Evolutionary conservation across 129 eudicot species (phyloP).

Genomic region (Logfia minima): DNA sequence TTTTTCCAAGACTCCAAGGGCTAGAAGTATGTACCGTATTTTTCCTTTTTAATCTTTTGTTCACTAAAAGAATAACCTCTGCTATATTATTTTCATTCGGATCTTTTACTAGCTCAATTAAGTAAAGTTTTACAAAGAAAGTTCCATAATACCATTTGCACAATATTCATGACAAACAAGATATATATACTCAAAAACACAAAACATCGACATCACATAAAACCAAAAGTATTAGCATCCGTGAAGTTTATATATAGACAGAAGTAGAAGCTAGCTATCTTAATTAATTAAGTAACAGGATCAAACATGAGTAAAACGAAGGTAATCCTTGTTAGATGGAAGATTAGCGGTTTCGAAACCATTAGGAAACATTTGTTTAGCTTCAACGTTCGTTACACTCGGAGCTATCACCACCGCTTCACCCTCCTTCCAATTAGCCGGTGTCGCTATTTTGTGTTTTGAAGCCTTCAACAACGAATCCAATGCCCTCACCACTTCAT

Average conservation of each 20-base stretch:
- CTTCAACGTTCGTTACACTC: slow-evolving; percentile 53
- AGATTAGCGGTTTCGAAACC: slow-evolving; percentile 51
- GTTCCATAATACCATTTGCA: no score
- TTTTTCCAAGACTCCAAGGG: no score
- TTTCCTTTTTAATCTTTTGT: no score
- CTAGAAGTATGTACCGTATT: no score
- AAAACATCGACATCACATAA: no score
- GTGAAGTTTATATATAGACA: not conserved
- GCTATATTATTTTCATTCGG: no score
- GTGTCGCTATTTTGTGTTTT: slow-evolving; percentile 76
- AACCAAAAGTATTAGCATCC: not conserved
- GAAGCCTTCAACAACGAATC: slow-evolving; percentile 66
- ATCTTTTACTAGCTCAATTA: no score
- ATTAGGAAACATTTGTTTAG: slow-evolving; percentile 56
- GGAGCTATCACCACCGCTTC: slow-evolving; percentile 80
- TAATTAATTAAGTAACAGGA: not conserved
- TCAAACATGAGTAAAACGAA: slow-evolving; percentile 62
- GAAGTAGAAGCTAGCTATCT: not conserved
- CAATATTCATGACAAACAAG: no score
- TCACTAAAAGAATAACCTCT: no score
- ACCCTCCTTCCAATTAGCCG: slow-evolving; percentile 79
- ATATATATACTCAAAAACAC: no score
- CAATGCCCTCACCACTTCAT: slow-evolving; percentile 79
- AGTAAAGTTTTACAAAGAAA: no score
- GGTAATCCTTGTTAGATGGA: slow-evolving; percentile 72